Percentiles rank a stretch among this genome's conserved stretches.
Evolutionary conservation across 345 rosid species (phyloP).

Genomic region (Leavenworthia alabamica): DNA sequence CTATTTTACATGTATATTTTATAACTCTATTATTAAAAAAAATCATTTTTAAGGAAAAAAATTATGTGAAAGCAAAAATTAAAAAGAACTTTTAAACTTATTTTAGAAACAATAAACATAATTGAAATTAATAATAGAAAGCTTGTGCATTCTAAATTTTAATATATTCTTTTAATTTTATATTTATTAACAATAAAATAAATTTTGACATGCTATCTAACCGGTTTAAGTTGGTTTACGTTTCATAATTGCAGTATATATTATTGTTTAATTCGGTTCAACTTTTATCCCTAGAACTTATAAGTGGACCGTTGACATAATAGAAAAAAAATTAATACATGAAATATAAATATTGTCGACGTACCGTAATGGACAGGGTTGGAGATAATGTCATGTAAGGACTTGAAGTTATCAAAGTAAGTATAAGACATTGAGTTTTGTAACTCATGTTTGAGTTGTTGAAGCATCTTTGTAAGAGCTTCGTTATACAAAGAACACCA

Average conservation of each 20-base stretch:
- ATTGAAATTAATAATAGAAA: not conserved
- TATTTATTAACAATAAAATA: not conserved
- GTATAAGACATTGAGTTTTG: constrained; percentile 40
- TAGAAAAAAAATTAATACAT: not conserved
- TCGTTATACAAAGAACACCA: constrained; percentile 43
- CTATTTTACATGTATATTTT: no score
- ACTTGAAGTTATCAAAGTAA: constrained; percentile 44
- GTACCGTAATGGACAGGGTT: constrained; percentile 48
- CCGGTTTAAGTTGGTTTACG: not conserved
- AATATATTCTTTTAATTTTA: not conserved
- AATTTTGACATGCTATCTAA: not conserved
- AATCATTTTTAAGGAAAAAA: not conserved
- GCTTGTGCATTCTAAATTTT: not conserved
- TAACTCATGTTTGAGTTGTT: constrained; percentile 36
- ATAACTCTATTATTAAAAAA: not conserved
- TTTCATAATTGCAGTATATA: not conserved
- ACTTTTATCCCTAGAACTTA: not conserved
- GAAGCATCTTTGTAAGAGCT: constrained; percentile 37
- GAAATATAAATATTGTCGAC: not conserved
- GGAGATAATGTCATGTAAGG: constrained; percentile 36
- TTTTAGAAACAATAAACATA: not conserved
- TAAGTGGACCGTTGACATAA: not conserved
- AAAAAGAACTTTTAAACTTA: not conserved
- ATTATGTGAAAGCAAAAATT: not conserved
- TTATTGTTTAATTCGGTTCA: not conserved